Evolutionary conservation across 306 rosid species (phyloP), one percentile per base, ranked within the genome.

Genomic region (Inga oerstediana): DNA sequence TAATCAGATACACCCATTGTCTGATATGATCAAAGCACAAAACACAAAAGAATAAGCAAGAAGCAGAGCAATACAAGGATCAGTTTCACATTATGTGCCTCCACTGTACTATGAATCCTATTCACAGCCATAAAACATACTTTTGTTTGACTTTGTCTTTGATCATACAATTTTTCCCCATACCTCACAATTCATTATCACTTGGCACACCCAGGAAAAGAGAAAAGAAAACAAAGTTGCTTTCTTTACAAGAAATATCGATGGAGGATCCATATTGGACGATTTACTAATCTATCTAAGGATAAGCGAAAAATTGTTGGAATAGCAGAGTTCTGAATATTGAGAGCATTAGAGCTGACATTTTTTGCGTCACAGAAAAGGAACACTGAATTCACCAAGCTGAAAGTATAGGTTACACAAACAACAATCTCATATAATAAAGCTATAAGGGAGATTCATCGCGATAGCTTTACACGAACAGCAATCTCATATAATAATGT

Each of bases 51-150:
- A 49, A 64, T 51, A 68, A 41, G 72, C 86, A 81, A 72, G 84
- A 24, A 37, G 7, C 86, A 84, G 91, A 86, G 74, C 87, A 83
- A 77, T 56, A 65, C 34, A 56, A 76, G 81, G 77, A 85, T 82
- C 79, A 83, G 76, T 78, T 74, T 89, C 87, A 88, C 89, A 94
- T 86, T 94, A 80, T 81, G 90, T 90, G 92, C 88, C 68, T 79
- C 76, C 84, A 87, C 87, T 84, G 85, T 76, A 61, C 67, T 85
- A n/a, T 58, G 14, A 58, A n/a, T 82, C 86, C 85, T 77, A 82
- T 80, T 81, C 80, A 62, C 73, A 49, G 9, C 75, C 65, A 64
- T 72, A 3, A 62, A 24, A 11, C 37, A 65, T 76, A 52, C 62
- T 84, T 77, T 46, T 66, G 35, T 44, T 70, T 86, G 80, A 35